Conservation (phyloP, 2,329 filamentous ascomycete genomes). For the Microdochium trichocladiopsis region DNA sequence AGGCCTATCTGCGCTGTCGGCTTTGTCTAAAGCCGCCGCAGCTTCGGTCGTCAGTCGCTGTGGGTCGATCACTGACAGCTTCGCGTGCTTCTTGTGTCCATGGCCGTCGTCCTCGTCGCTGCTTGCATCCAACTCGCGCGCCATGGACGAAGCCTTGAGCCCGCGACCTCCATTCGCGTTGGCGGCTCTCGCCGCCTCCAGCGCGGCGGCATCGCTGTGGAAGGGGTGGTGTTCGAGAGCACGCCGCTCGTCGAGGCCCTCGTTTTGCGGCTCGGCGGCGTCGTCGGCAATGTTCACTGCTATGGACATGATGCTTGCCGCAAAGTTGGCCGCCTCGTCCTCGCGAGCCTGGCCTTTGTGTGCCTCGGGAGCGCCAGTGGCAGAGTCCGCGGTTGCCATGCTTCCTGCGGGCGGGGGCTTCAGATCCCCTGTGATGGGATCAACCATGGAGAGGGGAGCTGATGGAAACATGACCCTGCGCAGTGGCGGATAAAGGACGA, state of each 20-base stretch:
- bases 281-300: conserved; percentile 30
- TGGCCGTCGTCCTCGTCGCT: not conserved
- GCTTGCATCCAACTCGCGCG: not conserved
- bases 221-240: conserved; percentile 12
- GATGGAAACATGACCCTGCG: conserved; percentile 46
- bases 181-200: not conserved
- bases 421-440: conserved; percentile 47
- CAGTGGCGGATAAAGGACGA: conserved; percentile 28
- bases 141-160: not conserved
- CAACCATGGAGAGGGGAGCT: conserved; percentile 52
- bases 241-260: conserved; percentile 29
- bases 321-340: conserved; percentile 37
- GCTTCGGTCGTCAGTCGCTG: conserved; percentile 2
- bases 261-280: conserved; percentile 28
- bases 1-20: conserved; percentile 4
- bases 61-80: not conserved
- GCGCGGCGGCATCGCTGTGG: not conserved
- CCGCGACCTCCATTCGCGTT: not conserved
- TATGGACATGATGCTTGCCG: conserved; percentile 48
- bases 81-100: not conserved
- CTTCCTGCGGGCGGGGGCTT: conserved; percentile 55
- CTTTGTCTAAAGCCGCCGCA: conserved; percentile 6
- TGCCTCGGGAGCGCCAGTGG: conserved; percentile 56
- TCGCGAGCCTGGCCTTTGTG: conserved; percentile 42
- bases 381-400: conserved; percentile 51